Evolutionary conservation across 345 rosid genomes (phyloP).

Genomic region (Citrus inodora): DNA sequence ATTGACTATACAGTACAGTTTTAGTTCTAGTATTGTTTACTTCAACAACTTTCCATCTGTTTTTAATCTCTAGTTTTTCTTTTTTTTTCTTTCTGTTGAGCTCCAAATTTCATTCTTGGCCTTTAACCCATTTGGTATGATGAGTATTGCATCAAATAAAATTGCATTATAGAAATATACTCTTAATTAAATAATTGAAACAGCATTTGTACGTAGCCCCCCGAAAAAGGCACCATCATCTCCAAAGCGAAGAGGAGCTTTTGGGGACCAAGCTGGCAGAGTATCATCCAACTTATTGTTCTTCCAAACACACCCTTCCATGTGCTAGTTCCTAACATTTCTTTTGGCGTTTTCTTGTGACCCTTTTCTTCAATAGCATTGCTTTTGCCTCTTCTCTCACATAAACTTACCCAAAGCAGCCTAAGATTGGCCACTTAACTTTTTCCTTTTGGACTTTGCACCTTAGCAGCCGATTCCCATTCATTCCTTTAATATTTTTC

Average conservation of each 20-base stretch:
- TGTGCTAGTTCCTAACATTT: constrained; percentile 53
- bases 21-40: too few relatives aligned
- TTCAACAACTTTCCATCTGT: too few relatives aligned
- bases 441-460: constrained; percentile 58
- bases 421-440: constrained; percentile 51
- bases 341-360: constrained; percentile 45
- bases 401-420: constrained; percentile 38
- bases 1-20: too few relatives aligned
- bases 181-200: too few relatives aligned
- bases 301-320: constrained; percentile 84
- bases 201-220: constrained; percentile 8
- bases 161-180: too few relatives aligned
- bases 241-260: constrained; percentile 35
- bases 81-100: too few relatives aligned
- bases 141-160: too few relatives aligned
- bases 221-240: constrained; percentile 37
- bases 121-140: too few relatives aligned
- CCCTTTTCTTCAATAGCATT: constrained; percentile 43
- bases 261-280: constrained; percentile 12
- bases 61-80: too few relatives aligned
- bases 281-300: constrained; percentile 40
- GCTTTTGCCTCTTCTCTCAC: constrained; percentile 33
- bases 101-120: too few relatives aligned
- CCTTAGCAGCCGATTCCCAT: constrained; percentile 56
- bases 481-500: constrained; percentile 8